These are phyloP conservation scores for Ammopiptanthus mongolicus DNA, from an alignment of 306 rosid species.

Conservation along the genomic window DNA sequence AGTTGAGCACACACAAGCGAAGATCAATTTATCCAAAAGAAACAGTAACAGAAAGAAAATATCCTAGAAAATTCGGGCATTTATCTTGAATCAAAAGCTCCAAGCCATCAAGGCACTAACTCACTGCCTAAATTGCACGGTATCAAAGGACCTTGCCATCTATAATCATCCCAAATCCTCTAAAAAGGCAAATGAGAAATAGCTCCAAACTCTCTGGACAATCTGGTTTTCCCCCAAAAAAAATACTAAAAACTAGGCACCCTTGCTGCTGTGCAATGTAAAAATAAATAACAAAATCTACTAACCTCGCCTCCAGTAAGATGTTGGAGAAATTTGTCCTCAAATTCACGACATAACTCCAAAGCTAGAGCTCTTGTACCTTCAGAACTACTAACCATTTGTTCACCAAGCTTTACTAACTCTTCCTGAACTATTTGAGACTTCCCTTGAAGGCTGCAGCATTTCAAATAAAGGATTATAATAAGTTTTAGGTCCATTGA, in stretches of 20 bases:
- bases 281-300: slow-evolving; percentile 9
- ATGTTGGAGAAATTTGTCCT: slow-evolving; percentile 95
- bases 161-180: not conserved
- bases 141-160: not conserved
- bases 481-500: not conserved
- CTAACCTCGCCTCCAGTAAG: slow-evolving; percentile 96
- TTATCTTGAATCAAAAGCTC: slow-evolving; percentile 3
- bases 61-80: slow-evolving; percentile 2
- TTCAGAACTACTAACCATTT: slow-evolving; percentile 84
- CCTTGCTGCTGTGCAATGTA: not conserved
- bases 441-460: slow-evolving; percentile 73
- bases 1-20: not conserved
- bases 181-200: not conserved
- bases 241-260: not conserved
- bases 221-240: not conserved
- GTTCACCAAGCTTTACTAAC: slow-evolving; percentile 82
- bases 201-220: not conserved
- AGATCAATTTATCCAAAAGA: not conserved
- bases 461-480: slow-evolving; percentile 17
- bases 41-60: slow-evolving; percentile 10
- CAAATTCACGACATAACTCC: slow-evolving; percentile 98
- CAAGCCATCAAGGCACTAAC: not conserved
- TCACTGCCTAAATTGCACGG: not conserved
- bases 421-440: slow-evolving; percentile 93
- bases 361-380: slow-evolving; percentile 95